Percentiles rank a stretch among this genome's conserved stretches.
These are phyloP conservation scores for Ophiostoma sp. DNA, from an alignment of 2,329 filamentous ascomycete species.

Conservation along the genomic window DNA sequence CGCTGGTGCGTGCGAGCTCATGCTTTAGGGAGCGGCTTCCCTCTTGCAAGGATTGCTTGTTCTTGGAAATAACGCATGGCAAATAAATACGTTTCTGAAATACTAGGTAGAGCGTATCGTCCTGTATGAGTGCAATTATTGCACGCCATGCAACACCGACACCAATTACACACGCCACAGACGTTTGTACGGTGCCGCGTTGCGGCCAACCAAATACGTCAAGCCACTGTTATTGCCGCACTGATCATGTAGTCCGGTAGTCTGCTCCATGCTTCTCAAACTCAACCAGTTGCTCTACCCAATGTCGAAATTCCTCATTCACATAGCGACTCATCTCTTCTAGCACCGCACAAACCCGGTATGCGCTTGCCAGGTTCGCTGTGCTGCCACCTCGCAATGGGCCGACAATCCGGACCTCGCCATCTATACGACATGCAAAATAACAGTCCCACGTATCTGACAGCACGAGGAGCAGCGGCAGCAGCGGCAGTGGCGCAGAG, in stretches of 20 bases:
- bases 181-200: too few species aligned
- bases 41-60: background rate
- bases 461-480: slow-evolving; percentile 15
- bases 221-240: too few species aligned
- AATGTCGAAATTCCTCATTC: slow-evolving; percentile 15
- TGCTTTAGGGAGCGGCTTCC: background rate
- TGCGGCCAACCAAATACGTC: too few species aligned
- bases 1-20: background rate
- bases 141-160: too few species aligned
- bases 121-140: too few species aligned
- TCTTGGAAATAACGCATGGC: background rate
- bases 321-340: slow-evolving; percentile 16
- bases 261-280: slow-evolving; percentile 13
- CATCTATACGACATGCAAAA: slow-evolving; percentile 15
- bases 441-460: slow-evolving; percentile 17
- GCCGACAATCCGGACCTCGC: slow-evolving; percentile 17
- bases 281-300: slow-evolving; percentile 12
- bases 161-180: too few species aligned
- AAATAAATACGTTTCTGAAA: too few species aligned
- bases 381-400: slow-evolving; percentile 16
- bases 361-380: slow-evolving; percentile 15
- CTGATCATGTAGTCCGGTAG: too few species aligned
- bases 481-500: slow-evolving; percentile 11
- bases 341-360: slow-evolving; percentile 14
- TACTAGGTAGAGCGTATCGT: too few species aligned